Evolutionary conservation across 177 flowering plant species (phyloP).

Genomic region (Tripterygium wilfordii): DNA sequence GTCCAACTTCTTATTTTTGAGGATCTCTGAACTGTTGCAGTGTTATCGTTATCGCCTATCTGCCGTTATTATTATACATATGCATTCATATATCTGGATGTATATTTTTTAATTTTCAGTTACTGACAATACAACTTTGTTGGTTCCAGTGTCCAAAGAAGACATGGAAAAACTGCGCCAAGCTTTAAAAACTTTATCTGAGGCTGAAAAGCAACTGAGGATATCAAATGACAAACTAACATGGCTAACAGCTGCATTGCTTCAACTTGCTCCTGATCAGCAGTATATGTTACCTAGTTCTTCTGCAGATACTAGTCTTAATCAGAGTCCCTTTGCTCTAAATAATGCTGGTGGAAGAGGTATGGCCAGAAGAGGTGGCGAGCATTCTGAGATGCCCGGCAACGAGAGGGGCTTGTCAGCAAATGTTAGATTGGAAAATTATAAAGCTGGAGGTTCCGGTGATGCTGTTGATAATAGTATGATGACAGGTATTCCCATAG

Average conservation of each 20-base stretch:
- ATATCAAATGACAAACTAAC: slow-evolving; percentile 85
- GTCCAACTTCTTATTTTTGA: too few species aligned
- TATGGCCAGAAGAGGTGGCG: slow-evolving; percentile 18
- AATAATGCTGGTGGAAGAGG: slow-evolving; percentile 35
- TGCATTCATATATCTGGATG: too few species aligned
- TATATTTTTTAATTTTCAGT: background rate
- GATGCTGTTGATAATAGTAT: slow-evolving; percentile 12
- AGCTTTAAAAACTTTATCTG: slow-evolving; percentile 93
- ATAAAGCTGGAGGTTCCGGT: slow-evolving; percentile 29
- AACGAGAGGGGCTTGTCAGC: slow-evolving; percentile 32
- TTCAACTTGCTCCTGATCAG: slow-evolving; percentile 98
- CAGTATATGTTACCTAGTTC: slow-evolving; percentile 77
- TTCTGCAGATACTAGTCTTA: slow-evolving; percentile 66
- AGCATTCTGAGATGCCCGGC: slow-evolving; percentile 24
- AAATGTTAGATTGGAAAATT: slow-evolving; percentile 24
- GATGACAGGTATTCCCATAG: slow-evolving; percentile 17
- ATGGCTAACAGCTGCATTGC: slow-evolving; percentile 95
- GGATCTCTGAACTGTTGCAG: too few species aligned
- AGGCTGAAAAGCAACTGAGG: slow-evolving; percentile 96
- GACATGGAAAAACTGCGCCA: slow-evolving; percentile 96
- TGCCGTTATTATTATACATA: too few species aligned
- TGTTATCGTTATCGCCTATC: too few species aligned
- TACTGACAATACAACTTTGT: slow-evolving; percentile 14
- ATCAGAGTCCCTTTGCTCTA: slow-evolving; percentile 49
- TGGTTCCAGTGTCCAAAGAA: slow-evolving; percentile 78